phyloP scores from a whole-genome alignment of 306 rosid species.

The Carpinus viminea region DNA sequence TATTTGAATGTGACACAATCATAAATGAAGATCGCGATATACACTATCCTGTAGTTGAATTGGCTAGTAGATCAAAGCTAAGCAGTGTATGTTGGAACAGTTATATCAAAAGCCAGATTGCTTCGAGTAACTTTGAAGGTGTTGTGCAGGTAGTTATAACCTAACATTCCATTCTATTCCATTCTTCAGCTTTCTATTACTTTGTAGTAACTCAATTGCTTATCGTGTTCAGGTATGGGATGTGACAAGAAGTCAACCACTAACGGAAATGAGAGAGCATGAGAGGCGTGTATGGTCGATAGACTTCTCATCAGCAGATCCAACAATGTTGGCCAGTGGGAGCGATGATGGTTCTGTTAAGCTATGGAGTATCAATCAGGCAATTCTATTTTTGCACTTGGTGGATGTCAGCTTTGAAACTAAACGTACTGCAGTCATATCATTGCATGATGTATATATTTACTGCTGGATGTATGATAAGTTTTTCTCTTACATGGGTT shows the following conservation, averaged over 20 bases:
- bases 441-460: conserved; percentile 51
- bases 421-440: conserved; percentile 91
- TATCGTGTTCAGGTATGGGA: conserved; percentile 83
- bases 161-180: conserved; percentile 22
- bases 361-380: conserved; percentile 99
- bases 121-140: conserved; percentile 98
- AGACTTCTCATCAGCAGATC: conserved; percentile 90
- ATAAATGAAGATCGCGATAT: conserved; percentile 85
- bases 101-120: conserved; percentile 95
- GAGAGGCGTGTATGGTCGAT: conserved; percentile 95
- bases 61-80: conserved; percentile 81
- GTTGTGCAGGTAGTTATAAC: conserved; percentile 78
- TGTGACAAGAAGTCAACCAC: conserved; percentile 83
- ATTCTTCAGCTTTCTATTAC: conserved; percentile 16
- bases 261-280: conserved; percentile 90
- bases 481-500: conserved; percentile 78
- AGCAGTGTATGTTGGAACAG: conserved; percentile 97
- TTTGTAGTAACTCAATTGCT: conserved; percentile 21
- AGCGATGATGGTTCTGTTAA: conserved; percentile 92
- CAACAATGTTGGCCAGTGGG: conserved; percentile 95
- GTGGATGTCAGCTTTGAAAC: conserved; percentile 98
- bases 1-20: conserved; percentile 77
- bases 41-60: conserved; percentile 96
- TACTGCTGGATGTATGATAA: conserved; percentile 68
- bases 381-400: conserved; percentile 97